Percentiles rank a stretch among this genome's conserved stretches.
Evolutionary conservation across 306 rosid species (phyloP).

Genomic region (Purshia tridentata): DNA sequence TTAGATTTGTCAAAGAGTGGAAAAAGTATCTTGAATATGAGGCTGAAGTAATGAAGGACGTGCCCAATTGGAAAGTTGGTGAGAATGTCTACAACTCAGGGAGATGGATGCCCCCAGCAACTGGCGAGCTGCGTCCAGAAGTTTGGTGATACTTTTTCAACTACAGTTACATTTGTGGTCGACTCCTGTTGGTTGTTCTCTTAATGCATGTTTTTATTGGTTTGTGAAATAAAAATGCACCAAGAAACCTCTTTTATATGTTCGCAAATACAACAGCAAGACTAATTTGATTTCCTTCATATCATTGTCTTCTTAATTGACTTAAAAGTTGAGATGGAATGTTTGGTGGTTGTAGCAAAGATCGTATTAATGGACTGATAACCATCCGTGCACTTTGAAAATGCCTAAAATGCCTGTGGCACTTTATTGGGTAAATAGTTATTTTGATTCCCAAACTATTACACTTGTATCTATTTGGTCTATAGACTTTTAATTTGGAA

Average conservation of each 20-base stretch:
- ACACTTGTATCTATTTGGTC: too few relatives aligned
- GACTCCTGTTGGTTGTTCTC: constrained; percentile 22
- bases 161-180: constrained; percentile 8
- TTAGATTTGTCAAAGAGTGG: constrained; percentile 94
- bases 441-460: too few relatives aligned
- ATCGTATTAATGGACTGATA: not conserved
- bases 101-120: constrained; percentile 94
- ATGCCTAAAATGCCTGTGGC: not conserved
- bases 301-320: too few relatives aligned
- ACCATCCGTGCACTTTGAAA: not conserved
- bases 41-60: constrained; percentile 99
- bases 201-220: constrained; percentile 30
- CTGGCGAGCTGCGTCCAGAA: constrained; percentile 91
- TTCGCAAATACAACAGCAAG: constrained; percentile 11
- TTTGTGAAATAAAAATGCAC: constrained; percentile 57
- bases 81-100: constrained; percentile 89
- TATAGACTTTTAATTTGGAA: too few relatives aligned
- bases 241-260: constrained; percentile 25
- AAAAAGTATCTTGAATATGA: constrained; percentile 90
- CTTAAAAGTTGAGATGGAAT: not conserved
- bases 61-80: constrained; percentile 99
- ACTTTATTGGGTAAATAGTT: too few relatives aligned
- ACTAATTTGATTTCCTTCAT: not conserved
- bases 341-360: not conserved
- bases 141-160: constrained; percentile 69